phyloP scores from a whole-genome alignment of 805 yeast genomes.

The Saccharomycodes ludwigii region DNA sequence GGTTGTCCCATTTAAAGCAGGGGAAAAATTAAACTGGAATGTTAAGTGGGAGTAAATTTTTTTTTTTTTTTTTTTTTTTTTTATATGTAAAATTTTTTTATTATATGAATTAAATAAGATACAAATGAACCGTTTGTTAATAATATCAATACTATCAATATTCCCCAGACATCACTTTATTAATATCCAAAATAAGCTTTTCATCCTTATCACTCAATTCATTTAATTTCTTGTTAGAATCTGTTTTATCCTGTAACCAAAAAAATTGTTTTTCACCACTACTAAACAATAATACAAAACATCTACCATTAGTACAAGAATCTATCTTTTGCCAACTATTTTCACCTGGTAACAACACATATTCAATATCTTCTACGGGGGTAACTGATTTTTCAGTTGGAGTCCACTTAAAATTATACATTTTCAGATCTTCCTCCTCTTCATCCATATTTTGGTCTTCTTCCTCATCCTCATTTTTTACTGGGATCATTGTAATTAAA shows the following conservation, averaged over 20 bases:
- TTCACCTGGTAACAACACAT: conserved; percentile 75
- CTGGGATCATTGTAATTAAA: conserved; percentile 17
- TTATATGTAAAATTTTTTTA: conserved; percentile 1
- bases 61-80: conserved; percentile 3
- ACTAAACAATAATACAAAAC: conserved; percentile 55
- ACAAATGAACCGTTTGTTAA: neutral
- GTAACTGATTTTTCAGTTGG: conserved; percentile 18
- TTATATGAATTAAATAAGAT: neutral
- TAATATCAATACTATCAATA: neutral
- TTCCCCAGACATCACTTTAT: conserved; percentile 22
- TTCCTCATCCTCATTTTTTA: conserved; percentile 18
- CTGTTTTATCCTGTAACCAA: conserved; percentile 68
- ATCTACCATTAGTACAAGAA: conserved; percentile 66
- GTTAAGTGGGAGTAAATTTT: conserved; percentile 49
- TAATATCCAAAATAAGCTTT: conserved; percentile 36
- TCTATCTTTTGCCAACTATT: conserved; percentile 60
- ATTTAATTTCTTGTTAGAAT: conserved; percentile 33
- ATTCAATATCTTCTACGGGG: conserved; percentile 21
- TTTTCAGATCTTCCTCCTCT: conserved; percentile 15
- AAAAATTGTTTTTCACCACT: conserved; percentile 44
- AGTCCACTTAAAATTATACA: conserved; percentile 24
- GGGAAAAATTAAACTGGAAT: conserved; percentile 58
- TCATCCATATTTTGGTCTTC: conserved; percentile 7
- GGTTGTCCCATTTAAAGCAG: conserved; percentile 82
- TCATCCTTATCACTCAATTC: conserved; percentile 48